phyloP scores from a whole-genome alignment of 768 basidiomycete species.

The Trametes elegans region DNA sequence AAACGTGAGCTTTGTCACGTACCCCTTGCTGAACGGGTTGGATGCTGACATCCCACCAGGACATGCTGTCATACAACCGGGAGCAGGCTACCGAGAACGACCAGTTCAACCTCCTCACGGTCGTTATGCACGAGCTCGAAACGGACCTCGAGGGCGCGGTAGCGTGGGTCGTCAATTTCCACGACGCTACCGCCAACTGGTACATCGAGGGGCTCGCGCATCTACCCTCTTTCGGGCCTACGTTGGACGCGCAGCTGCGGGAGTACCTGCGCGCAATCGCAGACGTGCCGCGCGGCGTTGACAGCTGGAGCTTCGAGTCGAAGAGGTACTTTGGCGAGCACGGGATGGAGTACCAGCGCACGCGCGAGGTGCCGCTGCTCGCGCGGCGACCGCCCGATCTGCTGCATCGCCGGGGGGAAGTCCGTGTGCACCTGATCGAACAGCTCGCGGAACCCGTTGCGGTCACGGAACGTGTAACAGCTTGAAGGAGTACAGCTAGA shows the following conservation, averaged over 20 bases:
- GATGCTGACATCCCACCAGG: slow-evolving; percentile 14
- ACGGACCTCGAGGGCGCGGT: slow-evolving; percentile 21
- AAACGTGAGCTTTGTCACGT: slow-evolving; percentile 48
- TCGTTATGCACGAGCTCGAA: slow-evolving; percentile 26
- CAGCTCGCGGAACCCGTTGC: neutral
- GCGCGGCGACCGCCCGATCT: slow-evolving; percentile 5
- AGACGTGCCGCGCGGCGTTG: slow-evolving; percentile 28
- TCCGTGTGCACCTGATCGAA: slow-evolving; percentile 3
- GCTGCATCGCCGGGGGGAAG: neutral
- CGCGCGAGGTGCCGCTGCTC: slow-evolving; percentile 19
- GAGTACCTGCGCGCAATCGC: slow-evolving; percentile 28
- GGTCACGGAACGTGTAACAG: no score
- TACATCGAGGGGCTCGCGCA: slow-evolving; percentile 25
- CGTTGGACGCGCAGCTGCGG: slow-evolving; percentile 26
- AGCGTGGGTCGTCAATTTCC: slow-evolving; percentile 18
- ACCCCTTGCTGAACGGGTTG: no score
- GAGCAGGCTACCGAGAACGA: slow-evolving; percentile 30
- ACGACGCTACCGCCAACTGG: slow-evolving; percentile 10
- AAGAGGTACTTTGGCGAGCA: slow-evolving; percentile 31
- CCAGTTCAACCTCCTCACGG: slow-evolving; percentile 28
- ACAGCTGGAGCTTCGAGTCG: slow-evolving; percentile 33
- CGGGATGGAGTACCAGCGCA: slow-evolving; percentile 26
- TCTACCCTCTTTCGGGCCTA: slow-evolving; percentile 30
- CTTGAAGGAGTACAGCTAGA: no score
- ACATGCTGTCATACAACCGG: slow-evolving; percentile 30